Base-by-base conservation (phyloP, 441 rosid species). In the Pelargonium citronellum region DNA sequence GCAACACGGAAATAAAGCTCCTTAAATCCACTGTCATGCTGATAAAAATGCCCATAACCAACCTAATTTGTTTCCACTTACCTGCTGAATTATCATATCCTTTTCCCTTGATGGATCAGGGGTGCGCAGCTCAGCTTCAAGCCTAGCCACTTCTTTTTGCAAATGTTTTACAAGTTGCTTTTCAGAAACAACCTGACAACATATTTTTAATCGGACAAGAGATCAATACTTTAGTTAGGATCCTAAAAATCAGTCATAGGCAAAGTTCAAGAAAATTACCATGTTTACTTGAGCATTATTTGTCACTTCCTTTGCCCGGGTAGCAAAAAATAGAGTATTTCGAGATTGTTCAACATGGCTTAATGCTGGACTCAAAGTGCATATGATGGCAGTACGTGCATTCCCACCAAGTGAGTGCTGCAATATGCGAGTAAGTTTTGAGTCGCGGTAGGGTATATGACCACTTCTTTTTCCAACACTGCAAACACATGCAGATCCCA, bases 401-500 rank as follows among this genome's bases (percentile, higher is more conserved):
- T 95, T 95, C 53, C 99, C 99, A 72, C 99, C 99, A 9, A 95
- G 97, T 62, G 98, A 95, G 75, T 95, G 98, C 78, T 95, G 98
- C 78, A 95, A 71, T 75, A 95, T 95, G 66, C 99, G 93, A 68
- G 99, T 95, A 70, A 95, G 91, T 87, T 95, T 95, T 27, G 99
- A 95, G 83, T 95, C 98, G 75, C 99, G 75, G 72, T 95, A 95
- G 10, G 98, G 98, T 75, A 95, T 77, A 74, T 95, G 98, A 61
- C 99, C 98, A 30, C 95, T 87, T 84, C 83, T 89, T 83, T 92
- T 92, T 77, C 97, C 99, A 79, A 85, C 91, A 82, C 99, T 95
- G 70, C 57, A 71, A 71, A 69, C 10, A 62, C 5, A 66, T 53
- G 37, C 65, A 44, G 63, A 17, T 17, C 49, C 24, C 4, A 15